Percentiles rank a stretch among this genome's conserved stretches.
phyloP scores from a whole-genome alignment of 2,329 filamentous ascomycete genomes.

The Drechslerella stenobrocha region DNA sequence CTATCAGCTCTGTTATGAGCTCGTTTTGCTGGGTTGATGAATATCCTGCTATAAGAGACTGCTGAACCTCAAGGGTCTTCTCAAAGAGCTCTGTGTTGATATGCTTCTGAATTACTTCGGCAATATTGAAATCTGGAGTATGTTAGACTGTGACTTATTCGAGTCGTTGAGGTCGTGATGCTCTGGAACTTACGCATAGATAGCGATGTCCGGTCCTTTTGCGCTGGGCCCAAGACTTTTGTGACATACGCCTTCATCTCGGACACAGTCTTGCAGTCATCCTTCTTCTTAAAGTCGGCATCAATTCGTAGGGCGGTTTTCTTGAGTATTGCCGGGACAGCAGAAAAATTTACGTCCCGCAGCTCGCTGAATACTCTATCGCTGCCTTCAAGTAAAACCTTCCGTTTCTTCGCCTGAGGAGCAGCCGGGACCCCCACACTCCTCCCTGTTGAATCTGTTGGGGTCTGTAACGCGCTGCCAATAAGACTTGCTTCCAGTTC shows the following conservation, averaged over 20 bases:
- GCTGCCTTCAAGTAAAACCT: slow-evolving; percentile 82
- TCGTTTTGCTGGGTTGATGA: slow-evolving; percentile 89
- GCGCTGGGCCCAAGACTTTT: slow-evolving; percentile 68
- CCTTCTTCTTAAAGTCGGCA: slow-evolving; percentile 83
- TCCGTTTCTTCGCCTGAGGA: slow-evolving; percentile 75
- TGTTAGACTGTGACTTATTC: not conserved
- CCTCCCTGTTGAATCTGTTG: slow-evolving; percentile 27
- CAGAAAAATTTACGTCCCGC: slow-evolving; percentile 90
- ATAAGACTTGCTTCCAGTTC: slow-evolving; percentile 68
- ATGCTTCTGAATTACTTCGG: slow-evolving; percentile 92
- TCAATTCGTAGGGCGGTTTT: slow-evolving; percentile 84
- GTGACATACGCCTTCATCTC: slow-evolving; percentile 95
- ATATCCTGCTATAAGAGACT: slow-evolving; percentile 78
- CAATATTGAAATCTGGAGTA: slow-evolving; percentile 58
- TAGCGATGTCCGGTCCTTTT: slow-evolving; percentile 41
- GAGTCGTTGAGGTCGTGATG: not conserved
- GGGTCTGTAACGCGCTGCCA: slow-evolving; percentile 32
- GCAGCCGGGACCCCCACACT: slow-evolving; percentile 52
- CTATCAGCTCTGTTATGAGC: slow-evolving; percentile 90
- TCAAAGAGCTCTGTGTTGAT: slow-evolving; percentile 88
- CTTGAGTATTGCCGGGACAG: slow-evolving; percentile 85
- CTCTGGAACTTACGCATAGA: slow-evolving; percentile 53
- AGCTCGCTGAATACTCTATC: slow-evolving; percentile 87
- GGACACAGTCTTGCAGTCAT: slow-evolving; percentile 81
- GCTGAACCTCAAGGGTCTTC: slow-evolving; percentile 86